Conservation (phyloP, 257 asterid genomes). For the Penstemon davidsonii region DNA sequence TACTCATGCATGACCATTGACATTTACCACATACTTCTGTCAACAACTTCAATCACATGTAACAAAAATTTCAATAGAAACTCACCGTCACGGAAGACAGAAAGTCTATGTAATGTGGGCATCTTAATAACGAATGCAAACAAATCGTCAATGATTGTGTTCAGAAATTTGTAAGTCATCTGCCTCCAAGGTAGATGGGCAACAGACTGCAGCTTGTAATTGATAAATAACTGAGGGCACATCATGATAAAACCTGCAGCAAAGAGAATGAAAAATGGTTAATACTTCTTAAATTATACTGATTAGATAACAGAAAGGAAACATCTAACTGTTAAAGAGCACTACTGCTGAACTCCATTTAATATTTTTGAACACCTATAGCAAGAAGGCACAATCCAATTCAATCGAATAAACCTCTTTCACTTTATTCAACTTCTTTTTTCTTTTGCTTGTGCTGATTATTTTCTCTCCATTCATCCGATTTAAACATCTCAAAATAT, state of each 20-base stretch:
- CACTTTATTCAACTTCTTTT: background rate
- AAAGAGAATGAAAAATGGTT: constrained; percentile 19
- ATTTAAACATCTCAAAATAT: background rate
- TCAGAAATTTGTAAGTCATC: constrained; percentile 94
- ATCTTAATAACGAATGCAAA: constrained; percentile 96
- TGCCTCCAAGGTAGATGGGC: constrained; percentile 99
- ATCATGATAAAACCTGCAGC: constrained; percentile 92
- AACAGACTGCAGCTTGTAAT: constrained; percentile 90
- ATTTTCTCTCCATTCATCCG: background rate
- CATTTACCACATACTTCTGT: background rate
- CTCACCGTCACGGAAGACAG: constrained; percentile 99
- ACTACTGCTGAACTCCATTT: background rate
- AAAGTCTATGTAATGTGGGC: constrained; percentile 92
- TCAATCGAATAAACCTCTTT: background rate
- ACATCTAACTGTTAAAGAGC: constrained; percentile 9
- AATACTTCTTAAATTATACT: background rate
- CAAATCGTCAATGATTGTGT: constrained; percentile 96
- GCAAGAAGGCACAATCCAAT: constrained; percentile 9
- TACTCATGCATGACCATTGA: background rate
- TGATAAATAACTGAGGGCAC: constrained; percentile 98
- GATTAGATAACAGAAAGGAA: background rate
- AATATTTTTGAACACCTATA: background rate
- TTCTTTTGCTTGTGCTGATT: background rate
- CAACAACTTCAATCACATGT: background rate
- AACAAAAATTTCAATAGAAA: constrained; percentile 17